Conservation (phyloP, 2,329 filamentous ascomycete species). For the Pseudogymnoascus sp. region DNA sequence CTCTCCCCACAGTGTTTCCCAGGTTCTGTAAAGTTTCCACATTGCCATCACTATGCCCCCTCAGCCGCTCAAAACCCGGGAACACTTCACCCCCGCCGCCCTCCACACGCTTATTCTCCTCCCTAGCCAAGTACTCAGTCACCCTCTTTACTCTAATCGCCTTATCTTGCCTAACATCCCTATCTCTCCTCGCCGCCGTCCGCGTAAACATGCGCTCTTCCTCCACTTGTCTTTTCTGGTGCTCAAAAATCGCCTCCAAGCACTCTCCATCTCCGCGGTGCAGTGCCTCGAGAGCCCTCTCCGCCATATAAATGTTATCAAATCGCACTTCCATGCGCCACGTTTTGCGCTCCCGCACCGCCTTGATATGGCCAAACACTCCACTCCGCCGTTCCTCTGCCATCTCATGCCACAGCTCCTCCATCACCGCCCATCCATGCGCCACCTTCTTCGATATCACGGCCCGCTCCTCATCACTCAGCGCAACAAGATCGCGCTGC, state of each 20-base stretch:
- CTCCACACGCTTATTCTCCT: not conserved
- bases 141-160: not conserved
- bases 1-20: not conserved
- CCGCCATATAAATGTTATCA: constrained; percentile 40
- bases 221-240: constrained; percentile 20
- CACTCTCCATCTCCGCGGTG: constrained; percentile 35
- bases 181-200: constrained; percentile 11
- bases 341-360: constrained; percentile 33
- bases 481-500: constrained; percentile 35
- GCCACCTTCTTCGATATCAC: constrained; percentile 28
- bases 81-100: not conserved
- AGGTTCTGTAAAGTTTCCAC: not conserved
- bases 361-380: constrained; percentile 26
- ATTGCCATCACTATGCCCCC: not conserved
- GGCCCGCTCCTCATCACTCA: constrained; percentile 30
- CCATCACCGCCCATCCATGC: constrained; percentile 36
- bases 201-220: constrained; percentile 17
- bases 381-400: constrained; percentile 26
- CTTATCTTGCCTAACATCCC: not conserved
- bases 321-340: constrained; percentile 35
- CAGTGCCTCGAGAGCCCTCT: constrained; percentile 36
- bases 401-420: constrained; percentile 34
- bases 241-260: constrained; percentile 27
- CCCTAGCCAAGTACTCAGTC: not conserved
- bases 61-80: not conserved